Base-by-base conservation (phyloP, 2,329 filamentous ascomycete genomes). In the Phialophora tarda region DNA sequence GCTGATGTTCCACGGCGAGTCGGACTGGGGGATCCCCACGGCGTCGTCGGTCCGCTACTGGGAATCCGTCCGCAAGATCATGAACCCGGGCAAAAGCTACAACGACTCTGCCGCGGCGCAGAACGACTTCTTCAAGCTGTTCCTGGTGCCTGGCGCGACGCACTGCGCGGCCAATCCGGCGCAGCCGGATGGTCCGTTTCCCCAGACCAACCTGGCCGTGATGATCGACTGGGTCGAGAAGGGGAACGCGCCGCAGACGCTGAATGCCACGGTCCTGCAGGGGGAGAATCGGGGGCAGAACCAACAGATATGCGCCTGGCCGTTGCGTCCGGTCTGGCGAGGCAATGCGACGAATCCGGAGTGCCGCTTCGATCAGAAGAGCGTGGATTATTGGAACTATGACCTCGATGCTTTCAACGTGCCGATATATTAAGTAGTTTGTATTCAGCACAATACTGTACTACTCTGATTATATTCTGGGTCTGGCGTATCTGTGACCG, bases 1-100 rank as follows among this genome's bases (percentile, higher is more conserved):
- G 3, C 75, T 88, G 11, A 84, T 87, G 74, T 86, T 81, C 77
- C 85, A 88, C 75, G 85, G 85, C 60, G 84, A 87, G 74, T 82
- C 81, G 0, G 86, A 87, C 73, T 74, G 78, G 14, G 81, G 78
- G 6, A 77, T 88, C 66, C 85, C 85, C 1, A 74, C 85, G 0
- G 83, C 78, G 4, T 85, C 83, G 0, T 86, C 84, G 0, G 80
- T 86, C 0, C 83, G 81, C 71, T 88, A 86, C 78, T 83, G 80
- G 75, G 78, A 87, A 62, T 82, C 83, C 2, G 85, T 87, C 41
- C 81, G 82, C 47, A 71, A 71, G 3, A 77, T 81, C 74, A 84
- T 86, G 82, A 83, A 83, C 73, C 77, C 80, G 2, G 68, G 77
- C 23, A 47, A 79, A 4, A 72, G 74, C 2, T 78, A 78, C 65